Base-by-base conservation (phyloP, 2,329 filamentous ascomycete species). In the Aspergillus ruber region DNA sequence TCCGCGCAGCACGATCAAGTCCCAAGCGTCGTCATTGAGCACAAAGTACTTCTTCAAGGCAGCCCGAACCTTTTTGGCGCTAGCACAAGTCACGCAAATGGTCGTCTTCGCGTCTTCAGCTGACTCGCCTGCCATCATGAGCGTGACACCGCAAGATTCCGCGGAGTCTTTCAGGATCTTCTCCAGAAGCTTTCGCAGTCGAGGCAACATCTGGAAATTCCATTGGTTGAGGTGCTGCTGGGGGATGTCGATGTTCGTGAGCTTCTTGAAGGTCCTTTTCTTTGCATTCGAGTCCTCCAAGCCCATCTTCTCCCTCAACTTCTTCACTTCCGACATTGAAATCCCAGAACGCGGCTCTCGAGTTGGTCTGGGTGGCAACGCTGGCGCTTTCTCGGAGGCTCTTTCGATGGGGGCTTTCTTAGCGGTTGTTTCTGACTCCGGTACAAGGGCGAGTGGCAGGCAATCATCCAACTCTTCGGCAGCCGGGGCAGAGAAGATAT, bases 61-160 rank as follows among this genome's bases (percentile, higher is more conserved):
- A 25, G 77, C 74, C 55, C 81, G 78, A 44, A 84, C 78, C 57
- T 79, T 80, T 36, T 74, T 73, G 23, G 72, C 66, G 50, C 78
- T 83, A n/a, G 70, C 73, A 61, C 82, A 85, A 17, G 80, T 82
- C 35, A 85, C 75, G 51, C 82, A 79, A 29, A 84, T 80, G 0
- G 82, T 84, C 1, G 82, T 81, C 48, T 73, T 74, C 6, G 80
- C 79, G 20, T 73, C 78, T 43, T 80, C 75, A 27, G 72, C 65
- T 1, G 76, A 74, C 46, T 80, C 78, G 17, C 82, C 82, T 44
- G 82, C 77, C 57, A 80, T 78, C 51, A 82, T 76, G 9, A 84
- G 73, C 46, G 76, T 76, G 33, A 82, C 82, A 47, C 78, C 80
- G 54, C 80, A 77, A 2, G 80, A 82, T 60, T 84, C 82, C 1